These are phyloP conservation scores for Penicillium flavigenum DNA, from an alignment of 495 filamentous ascomycete species.

Conservation along the genomic window DNA sequence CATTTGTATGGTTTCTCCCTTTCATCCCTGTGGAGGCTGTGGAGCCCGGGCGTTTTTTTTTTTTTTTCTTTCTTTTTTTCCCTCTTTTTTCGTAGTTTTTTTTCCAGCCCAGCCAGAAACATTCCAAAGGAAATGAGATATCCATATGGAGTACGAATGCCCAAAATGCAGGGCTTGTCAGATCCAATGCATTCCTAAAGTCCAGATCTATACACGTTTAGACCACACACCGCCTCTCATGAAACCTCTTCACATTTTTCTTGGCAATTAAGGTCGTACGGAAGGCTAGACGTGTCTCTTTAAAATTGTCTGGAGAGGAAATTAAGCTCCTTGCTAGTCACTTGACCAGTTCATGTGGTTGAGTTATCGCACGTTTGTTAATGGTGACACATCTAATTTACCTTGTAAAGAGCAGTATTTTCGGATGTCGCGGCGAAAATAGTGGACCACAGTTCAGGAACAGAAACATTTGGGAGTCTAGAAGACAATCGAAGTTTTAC, in stretches of 20 bases:
- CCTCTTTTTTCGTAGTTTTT: background rate
- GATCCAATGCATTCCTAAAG: background rate
- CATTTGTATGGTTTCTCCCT: constrained; percentile 10
- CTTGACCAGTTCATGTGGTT: constrained; percentile 22
- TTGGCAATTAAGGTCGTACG: background rate
- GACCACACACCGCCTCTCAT: constrained; percentile 2
- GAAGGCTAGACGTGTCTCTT: constrained; percentile 5
- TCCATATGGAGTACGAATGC: too few relatives aligned
- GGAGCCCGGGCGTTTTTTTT: background rate
- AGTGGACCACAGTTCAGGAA: constrained; percentile 1
- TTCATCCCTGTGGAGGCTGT: constrained; percentile 12
- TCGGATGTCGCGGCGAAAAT: background rate
- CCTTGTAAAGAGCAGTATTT: background rate
- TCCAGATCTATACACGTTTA: background rate
- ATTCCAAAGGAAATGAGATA: background rate
- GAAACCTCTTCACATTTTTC: background rate
- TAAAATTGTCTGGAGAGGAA: background rate
- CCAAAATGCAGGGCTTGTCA: background rate
- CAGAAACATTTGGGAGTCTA: background rate
- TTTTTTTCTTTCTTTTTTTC: background rate
- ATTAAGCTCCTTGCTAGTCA: constrained; percentile 20
- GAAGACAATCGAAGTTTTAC: background rate
- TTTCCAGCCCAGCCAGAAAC: background rate
- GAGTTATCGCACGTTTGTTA: too few relatives aligned
- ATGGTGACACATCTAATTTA: too few relatives aligned